Conservation (phyloP, 176 grass and related monocot genomes). For the Rhynchospora pubera region DNA sequence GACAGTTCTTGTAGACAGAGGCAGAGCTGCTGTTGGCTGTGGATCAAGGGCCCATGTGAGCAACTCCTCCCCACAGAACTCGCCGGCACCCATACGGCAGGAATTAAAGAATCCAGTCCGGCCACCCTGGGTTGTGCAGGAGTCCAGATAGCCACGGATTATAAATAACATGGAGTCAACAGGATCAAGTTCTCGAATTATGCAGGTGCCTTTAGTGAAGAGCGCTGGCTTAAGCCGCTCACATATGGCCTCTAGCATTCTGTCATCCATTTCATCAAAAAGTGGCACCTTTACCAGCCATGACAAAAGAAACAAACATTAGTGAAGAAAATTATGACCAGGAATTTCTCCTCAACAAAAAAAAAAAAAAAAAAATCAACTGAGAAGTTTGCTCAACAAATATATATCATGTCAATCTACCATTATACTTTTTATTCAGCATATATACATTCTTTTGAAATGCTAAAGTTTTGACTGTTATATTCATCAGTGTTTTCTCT, state of each 20-base stretch:
- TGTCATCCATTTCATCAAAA: conserved; percentile 98
- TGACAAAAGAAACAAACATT: not conserved
- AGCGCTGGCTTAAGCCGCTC: conserved; percentile 82
- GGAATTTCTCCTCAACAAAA: too few relatives aligned
- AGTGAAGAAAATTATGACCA: not conserved
- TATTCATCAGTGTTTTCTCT: not conserved
- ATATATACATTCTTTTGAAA: not conserved
- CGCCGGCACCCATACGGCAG: conserved; percentile 70
- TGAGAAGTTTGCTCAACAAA: not conserved
- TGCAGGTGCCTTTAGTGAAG: conserved; percentile 59
- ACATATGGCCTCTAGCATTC: conserved; percentile 94
- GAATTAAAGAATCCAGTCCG: conserved; percentile 86
- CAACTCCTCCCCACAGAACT: conserved; percentile 98
- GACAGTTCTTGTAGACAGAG: conserved; percentile 81
- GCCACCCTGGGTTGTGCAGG: conserved; percentile 81
- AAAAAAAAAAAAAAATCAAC: not conserved
- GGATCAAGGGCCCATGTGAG: conserved; percentile 94
- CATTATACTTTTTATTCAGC: not conserved
- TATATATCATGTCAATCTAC: not conserved
- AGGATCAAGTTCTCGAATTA: conserved; percentile 80
- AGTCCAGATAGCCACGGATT: conserved; percentile 86
- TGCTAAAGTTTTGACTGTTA: not conserved
- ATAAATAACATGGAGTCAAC: conserved; percentile 89
- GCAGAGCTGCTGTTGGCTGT: conserved; percentile 36
- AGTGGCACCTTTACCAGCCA: conserved; percentile 42